Evolutionary conservation across 1,139 yeast species (phyloP), one percentile per base, ranked within the genome.

Genomic region (Magnusiomyces suaveolens): DNA sequence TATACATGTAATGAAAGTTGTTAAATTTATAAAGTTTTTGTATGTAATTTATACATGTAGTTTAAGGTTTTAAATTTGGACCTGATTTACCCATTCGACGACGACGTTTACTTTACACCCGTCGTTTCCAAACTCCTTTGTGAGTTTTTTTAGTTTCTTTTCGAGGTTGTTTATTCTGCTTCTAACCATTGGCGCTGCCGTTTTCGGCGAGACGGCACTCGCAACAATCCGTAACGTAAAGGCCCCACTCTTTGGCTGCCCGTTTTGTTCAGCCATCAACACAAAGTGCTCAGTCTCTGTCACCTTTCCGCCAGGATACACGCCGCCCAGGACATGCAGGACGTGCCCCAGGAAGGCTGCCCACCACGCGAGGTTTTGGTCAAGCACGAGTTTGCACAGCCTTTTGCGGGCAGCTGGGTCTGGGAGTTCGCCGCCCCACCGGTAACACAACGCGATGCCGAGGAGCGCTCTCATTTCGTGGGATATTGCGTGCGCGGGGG

Each of bases 341-440:
- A 82, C 73, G 54, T 81, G 78, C 32, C 88, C 88, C 58, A 80
- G 72, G 60, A 80, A 81, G 60, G 78, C 74, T 1, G 86, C 82
- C 87, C 87, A 83, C 79, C 84, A 82, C 6, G 66, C 70, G 43
- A 67, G 62, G 21, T 59, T 55, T 25, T 60, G 63, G 2, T 66
- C 66, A 12, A 56, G 57, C 1, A 70, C 64, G 2, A 67, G 57
- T 2, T 73, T 68, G 24, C 76, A 68, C 53, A 81, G 64, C 20
- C 68, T 65, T 25, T 72, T 71, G 60, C 76, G 75, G 59, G 73
- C 73, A 4, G 57, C 46, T 38, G 57, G 57, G 48, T 76, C 78
- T 12, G 86, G 83, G n/a, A 82, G 69, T 60, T 82, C 86, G 1
- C 84, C 86, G 38, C 88, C 88, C 88, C 88, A 83, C 60, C 89